Evolutionary conservation across 306 rosid genomes (phyloP), one percentile per base, ranked within the genome.

Genomic region (Sicyos edulis): DNA sequence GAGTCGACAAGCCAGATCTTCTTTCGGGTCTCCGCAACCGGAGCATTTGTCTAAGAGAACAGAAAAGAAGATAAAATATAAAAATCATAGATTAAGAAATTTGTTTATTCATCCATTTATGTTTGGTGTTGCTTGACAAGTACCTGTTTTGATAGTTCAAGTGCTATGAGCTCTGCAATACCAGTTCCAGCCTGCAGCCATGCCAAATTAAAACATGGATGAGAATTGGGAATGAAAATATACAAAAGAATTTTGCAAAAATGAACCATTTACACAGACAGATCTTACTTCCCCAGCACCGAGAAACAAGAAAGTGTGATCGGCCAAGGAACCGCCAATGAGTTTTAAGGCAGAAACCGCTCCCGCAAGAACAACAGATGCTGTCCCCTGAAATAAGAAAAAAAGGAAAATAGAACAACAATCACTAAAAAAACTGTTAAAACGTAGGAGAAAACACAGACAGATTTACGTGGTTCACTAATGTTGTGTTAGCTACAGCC

Each of bases 1-100:
- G 97, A 91, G 80, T 91, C 97, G 42, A 91, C 96, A 42, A 91
- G 96, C 96, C 91, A 91, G 77, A 91, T 91, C 84, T 82, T 86
- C 83, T 91, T 91, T 66, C 91, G 93, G 21, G 85, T 73, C 87
- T 89, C 96, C 84, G 89, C 93, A 67, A 91, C 59, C 14, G 97
- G 93, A 69, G 49, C 19, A 47, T 86, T 89, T 47, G 90, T 79
- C 97, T 91, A 75, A 73, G 50, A 42, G 83, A 42, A 71, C 29
- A 67, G 29, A 32, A 86, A 50, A 61, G 29, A 55, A 24, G 10
- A 4, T 17, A 55, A 19, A 55, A 55, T 3, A 22, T 21, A 61
- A 16, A 24, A 63, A 42, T 42, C 4, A 40, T 17, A 5, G 63
- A 34, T 51, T 68, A 45, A 21, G 64, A 34, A 40, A 61, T 61